A percentile compares a stretch with the other conserved stretches of the same genome.
Conservation (phyloP, 441 rosid genomes). For the Geranium incanum region DNA sequence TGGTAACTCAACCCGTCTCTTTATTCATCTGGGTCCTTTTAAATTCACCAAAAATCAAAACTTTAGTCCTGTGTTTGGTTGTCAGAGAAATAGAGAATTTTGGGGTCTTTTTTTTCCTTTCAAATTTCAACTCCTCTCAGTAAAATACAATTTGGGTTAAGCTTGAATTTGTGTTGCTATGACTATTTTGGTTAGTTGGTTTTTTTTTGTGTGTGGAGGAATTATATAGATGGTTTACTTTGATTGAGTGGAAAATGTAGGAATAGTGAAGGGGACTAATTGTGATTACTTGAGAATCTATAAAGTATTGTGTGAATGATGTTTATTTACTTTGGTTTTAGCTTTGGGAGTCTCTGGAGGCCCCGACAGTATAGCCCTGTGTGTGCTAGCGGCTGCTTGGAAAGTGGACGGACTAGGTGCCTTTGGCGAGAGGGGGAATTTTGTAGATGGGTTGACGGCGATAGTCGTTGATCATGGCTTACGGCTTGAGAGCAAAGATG, state of each 20-base stretch:
- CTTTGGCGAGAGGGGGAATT: conserved; percentile 30
- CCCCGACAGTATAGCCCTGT: conserved; percentile 90
- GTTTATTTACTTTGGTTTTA: conserved; percentile 22
- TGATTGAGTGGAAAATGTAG: background rate
- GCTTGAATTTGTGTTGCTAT: background rate
- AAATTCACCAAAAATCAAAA: background rate
- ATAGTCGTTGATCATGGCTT: conserved; percentile 84
- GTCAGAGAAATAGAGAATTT: background rate
- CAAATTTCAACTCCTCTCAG: background rate
- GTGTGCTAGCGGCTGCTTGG: conserved; percentile 75
- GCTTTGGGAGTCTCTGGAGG: conserved; percentile 96
- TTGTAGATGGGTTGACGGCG: conserved; percentile 73
- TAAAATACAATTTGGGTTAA: background rate
- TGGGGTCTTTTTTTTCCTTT: background rate
- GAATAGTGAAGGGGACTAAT: background rate
- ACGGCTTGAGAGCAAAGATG: conserved; percentile 66
- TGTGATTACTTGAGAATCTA: background rate
- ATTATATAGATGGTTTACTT: background rate
- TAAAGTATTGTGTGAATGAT: conserved; percentile 8
- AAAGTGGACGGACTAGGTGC: conserved; percentile 41
- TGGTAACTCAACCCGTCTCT: conserved; percentile 33
- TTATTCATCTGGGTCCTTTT: background rate
- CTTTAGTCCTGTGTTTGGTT: conserved; percentile 8
- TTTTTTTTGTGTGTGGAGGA: background rate
- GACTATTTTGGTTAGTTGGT: background rate